Evolutionary conservation across 2,329 filamentous ascomycete species (phyloP).

Genomic region (Colletotrichum spaethianum): DNA sequence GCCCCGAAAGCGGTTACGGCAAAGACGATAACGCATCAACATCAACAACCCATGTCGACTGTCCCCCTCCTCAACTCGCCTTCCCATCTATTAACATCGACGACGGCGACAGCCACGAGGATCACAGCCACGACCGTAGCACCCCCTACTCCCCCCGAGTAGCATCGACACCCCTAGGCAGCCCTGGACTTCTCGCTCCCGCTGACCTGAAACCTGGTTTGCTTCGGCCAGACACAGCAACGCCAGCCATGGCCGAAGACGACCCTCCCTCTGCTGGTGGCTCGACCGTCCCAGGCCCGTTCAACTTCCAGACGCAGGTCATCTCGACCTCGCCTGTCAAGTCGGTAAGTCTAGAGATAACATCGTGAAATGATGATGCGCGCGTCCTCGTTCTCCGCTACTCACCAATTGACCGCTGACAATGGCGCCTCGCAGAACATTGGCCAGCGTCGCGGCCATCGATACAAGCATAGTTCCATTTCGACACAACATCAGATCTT

Average conservation of each 20-base stretch:
- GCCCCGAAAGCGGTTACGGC: constrained; percentile 48
- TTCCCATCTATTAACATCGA: constrained; percentile 33
- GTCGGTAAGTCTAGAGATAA: constrained; percentile 69
- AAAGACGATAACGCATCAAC: constrained; percentile 21
- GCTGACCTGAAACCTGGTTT: constrained; percentile 14
- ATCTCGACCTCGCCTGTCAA: constrained; percentile 83
- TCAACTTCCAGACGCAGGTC: constrained; percentile 93
- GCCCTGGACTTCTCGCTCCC: constrained; percentile 36
- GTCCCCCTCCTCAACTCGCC: constrained; percentile 14
- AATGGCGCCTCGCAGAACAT: constrained; percentile 73
- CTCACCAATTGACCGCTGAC: constrained; percentile 26
- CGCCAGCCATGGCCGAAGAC: constrained; percentile 54
- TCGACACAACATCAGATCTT: constrained; percentile 93
- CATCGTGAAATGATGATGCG: constrained; percentile 2
- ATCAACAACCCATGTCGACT: constrained; percentile 26
- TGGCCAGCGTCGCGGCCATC: constrained; percentile 92
- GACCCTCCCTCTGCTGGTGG: constrained; percentile 43
- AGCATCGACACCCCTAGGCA: constrained; percentile 41
- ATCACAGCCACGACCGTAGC: constrained; percentile 1
- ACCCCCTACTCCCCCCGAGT: not conserved
- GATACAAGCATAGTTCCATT: constrained; percentile 97
- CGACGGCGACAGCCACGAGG: not conserved
- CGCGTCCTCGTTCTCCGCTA: constrained; percentile 10
- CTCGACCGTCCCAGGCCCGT: constrained; percentile 73
- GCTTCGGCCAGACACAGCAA: constrained; percentile 43